Base-by-base conservation (phyloP, 179 eudicot species). In the Patellifolia procumbens region DNA sequence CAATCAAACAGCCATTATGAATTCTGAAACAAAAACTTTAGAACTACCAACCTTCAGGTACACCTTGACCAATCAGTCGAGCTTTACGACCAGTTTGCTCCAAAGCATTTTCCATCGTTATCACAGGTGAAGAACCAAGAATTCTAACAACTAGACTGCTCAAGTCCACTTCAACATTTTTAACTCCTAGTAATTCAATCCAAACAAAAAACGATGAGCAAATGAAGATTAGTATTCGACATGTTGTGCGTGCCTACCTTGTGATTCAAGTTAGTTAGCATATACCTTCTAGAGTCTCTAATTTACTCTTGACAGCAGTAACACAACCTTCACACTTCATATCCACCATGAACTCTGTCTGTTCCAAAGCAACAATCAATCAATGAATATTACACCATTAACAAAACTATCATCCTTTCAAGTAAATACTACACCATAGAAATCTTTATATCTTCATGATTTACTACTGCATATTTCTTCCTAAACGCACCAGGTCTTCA, bases 311-410 rank as follows among this genome's bases (percentile, higher is more conserved):
- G 67, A 94, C 96, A 24, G 97, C 83, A 28, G 70, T 86, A 39
- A 92, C 97, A 85, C 97, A 92, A 24, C 94, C 94, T 72, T 94
- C 96, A 77, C 98, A 89, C 74, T 83, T 85, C 96, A 94, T 94
- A 81, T 94, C 96, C 83, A 94, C 98, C 98, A 92, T 88, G 73
- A 88, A 94, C 77, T 92, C 98, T 19, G 97, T 94, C 98, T 94
- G 90, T 45, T 51, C 7, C 29, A 72, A 69, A 34, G 31, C 49
- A 74, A 82, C 31, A 78, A 68, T 61, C 5, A 35, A 48, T 32
- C 62, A 76, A 60, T 29, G n/a, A 59, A 70, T 60, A 63, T 61
- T 45, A 34, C 24, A 28, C 55, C 63, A 31, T n/a, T n/a, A n/a
- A n/a, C 16, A 32, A 51, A 39, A 75, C n/a, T 5, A 45, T 48